Conservation (phyloP, 192 early-diverging fungal genomes). For the Martensiomyces pterosporus region DNA sequence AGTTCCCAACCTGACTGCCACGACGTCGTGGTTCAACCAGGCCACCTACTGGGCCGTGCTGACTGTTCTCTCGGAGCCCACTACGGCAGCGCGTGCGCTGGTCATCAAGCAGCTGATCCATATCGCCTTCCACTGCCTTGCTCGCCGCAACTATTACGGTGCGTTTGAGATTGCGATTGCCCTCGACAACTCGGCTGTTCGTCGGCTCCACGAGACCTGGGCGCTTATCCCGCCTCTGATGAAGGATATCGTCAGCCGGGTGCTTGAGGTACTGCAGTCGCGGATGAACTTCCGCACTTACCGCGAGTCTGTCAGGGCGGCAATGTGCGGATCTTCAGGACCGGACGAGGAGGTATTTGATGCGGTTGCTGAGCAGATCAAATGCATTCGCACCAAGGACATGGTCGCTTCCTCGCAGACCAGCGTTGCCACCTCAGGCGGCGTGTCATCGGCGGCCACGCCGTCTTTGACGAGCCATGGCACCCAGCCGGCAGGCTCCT, state of each 20-base stretch:
- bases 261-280: slow-evolving; percentile 40
- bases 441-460: slow-evolving; percentile 11
- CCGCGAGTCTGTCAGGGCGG: slow-evolving; percentile 49
- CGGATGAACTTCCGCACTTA: slow-evolving; percentile 50
- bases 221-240: slow-evolving; percentile 39
- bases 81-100: slow-evolving; percentile 37
- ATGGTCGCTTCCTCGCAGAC: slow-evolving; percentile 24
- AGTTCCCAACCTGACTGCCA: slow-evolving; percentile 43
- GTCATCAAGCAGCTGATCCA: slow-evolving; percentile 49
- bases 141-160: slow-evolving; percentile 51
- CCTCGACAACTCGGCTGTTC: slow-evolving; percentile 48
- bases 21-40: slow-evolving; percentile 54
- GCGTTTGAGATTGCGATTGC: slow-evolving; percentile 53
- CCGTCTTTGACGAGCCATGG: too few relatives aligned
- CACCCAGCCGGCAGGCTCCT: slow-evolving; percentile 9
- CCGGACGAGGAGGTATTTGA: slow-evolving; percentile 49
- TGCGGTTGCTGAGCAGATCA: slow-evolving; percentile 37
- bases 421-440: slow-evolving; percentile 15
- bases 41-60: slow-evolving; percentile 53
- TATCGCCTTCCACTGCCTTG: slow-evolving; percentile 51
- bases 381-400: slow-evolving; percentile 41
- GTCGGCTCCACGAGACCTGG: slow-evolving; percentile 51
- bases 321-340: slow-evolving; percentile 35
- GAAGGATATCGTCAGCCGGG: slow-evolving; percentile 42
- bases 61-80: slow-evolving; percentile 41